phyloP scores from a whole-genome alignment of 306 rosid genomes.

The Alnus rubra region DNA sequence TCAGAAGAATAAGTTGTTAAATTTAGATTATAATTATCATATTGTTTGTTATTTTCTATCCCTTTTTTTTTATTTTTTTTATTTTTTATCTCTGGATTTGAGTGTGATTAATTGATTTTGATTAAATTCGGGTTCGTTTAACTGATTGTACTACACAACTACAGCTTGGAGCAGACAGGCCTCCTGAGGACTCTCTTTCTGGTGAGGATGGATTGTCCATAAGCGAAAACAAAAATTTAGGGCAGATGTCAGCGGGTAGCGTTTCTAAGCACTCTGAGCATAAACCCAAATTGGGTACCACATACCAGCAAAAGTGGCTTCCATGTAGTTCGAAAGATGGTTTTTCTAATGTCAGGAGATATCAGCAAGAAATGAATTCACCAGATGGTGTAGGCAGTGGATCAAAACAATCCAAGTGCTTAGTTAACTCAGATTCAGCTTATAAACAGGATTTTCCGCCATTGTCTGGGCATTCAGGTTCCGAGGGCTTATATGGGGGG shows the following conservation, averaged over 20 bases:
- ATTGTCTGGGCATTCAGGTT: constrained; percentile 12
- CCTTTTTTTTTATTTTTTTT: neutral
- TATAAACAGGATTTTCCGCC: neutral
- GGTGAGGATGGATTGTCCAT: no score
- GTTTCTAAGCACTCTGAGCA: neutral
- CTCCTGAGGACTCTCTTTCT: neutral
- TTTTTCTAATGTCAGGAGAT: neutral
- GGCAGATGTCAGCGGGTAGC: constrained; percentile 6
- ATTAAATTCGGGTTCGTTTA: no score
- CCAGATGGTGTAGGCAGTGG: neutral
- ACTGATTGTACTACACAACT: neutral
- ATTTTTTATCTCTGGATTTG: no score
- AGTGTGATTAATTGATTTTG: no score
- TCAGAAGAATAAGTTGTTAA: neutral
- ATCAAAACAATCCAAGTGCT: neutral
- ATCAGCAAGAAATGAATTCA: constrained; percentile 3
- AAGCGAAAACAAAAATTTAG: neutral
- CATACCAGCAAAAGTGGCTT: neutral
- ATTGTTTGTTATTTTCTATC: neutral
- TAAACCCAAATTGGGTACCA: neutral
- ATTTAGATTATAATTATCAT: neutral
- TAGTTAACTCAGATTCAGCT: neutral
- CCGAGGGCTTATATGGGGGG: constrained; percentile 1
- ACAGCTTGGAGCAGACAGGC: constrained; percentile 8
- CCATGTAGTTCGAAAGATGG: constrained; percentile 1